Evolutionary conservation across 2,329 filamentous ascomycete genomes (phyloP).

Genomic region (Fusarium keratoplasticum): DNA sequence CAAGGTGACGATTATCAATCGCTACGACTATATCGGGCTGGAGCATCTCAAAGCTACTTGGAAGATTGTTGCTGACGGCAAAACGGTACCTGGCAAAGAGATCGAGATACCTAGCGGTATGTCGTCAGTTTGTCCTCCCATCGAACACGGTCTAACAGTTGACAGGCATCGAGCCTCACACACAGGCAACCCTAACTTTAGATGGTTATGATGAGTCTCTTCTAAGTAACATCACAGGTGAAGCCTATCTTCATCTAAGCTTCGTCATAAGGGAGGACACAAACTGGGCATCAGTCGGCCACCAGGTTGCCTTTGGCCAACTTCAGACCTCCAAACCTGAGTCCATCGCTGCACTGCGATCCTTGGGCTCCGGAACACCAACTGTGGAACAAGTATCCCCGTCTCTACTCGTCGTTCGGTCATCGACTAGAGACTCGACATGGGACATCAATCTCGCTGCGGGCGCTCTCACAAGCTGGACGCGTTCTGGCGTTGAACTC

Average conservation of each 20-base stretch:
- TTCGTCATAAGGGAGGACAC: slow-evolving; percentile 58
- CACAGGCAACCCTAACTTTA: slow-evolving; percentile 50
- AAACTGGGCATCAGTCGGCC: slow-evolving; percentile 63
- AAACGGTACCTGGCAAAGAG: neutral
- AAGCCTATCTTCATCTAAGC: slow-evolving; percentile 61
- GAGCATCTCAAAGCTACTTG: neutral
- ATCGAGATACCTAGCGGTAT: neutral
- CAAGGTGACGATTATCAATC: neutral
- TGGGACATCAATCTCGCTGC: slow-evolving; percentile 59
- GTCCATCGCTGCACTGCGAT: slow-evolving; percentile 40
- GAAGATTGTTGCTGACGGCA: neutral
- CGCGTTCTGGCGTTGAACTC: slow-evolving; percentile 52
- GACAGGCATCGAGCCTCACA: slow-evolving; percentile 57
- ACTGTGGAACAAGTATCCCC: slow-evolving; percentile 33
- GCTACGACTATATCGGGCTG: neutral
- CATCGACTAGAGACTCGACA: slow-evolving; percentile 48
- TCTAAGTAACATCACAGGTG: slow-evolving; percentile 42
- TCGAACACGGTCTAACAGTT: neutral
- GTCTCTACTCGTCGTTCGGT: slow-evolving; percentile 48
- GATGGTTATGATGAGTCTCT: slow-evolving; percentile 44
- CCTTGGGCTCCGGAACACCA: slow-evolving; percentile 27
- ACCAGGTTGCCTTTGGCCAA: slow-evolving; percentile 64
- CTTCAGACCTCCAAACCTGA: slow-evolving; percentile 53
- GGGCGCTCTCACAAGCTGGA: slow-evolving; percentile 58
- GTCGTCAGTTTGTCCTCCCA: neutral